Evolutionary conservation across 2,329 filamentous ascomycete genomes (phyloP).

Genomic region (Trichoderma semiorbis): DNA sequence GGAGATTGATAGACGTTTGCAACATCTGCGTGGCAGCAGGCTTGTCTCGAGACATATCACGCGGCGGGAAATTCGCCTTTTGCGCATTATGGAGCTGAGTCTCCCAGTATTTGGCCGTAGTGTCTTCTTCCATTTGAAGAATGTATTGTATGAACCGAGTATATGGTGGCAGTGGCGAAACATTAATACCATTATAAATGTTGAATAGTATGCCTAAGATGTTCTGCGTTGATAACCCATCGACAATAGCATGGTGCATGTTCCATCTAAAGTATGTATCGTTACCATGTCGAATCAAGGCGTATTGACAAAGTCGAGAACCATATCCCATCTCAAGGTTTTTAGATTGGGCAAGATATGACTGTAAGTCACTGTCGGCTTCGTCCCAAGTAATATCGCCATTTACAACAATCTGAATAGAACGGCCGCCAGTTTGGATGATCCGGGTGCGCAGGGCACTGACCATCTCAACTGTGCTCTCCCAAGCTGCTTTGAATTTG

Average conservation of each 20-base stretch:
- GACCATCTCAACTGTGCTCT: constrained; percentile 19
- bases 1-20: background rate
- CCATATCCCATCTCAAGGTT: constrained; percentile 12
- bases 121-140: background rate
- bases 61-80: constrained; percentile 12
- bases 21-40: background rate
- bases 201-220: background rate
- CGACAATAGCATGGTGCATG: constrained; percentile 7
- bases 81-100: constrained; percentile 16
- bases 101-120: constrained; percentile 17
- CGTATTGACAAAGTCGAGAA: background rate
- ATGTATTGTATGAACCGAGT: background rate
- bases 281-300: background rate
- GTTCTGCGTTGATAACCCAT: background rate
- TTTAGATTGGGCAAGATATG: background rate
- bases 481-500: constrained; percentile 23
- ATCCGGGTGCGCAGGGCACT: constrained; percentile 24
- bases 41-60: background rate
- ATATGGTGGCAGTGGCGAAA: background rate
- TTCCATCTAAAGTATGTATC: constrained; percentile 6
- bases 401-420: constrained; percentile 19
- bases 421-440: constrained; percentile 13
- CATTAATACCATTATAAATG: background rate
- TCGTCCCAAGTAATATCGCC: constrained; percentile 6
- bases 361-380: background rate